Conservation (phyloP, 2,329 filamentous ascomycete genomes). For the Botrytis squamosa region DNA sequence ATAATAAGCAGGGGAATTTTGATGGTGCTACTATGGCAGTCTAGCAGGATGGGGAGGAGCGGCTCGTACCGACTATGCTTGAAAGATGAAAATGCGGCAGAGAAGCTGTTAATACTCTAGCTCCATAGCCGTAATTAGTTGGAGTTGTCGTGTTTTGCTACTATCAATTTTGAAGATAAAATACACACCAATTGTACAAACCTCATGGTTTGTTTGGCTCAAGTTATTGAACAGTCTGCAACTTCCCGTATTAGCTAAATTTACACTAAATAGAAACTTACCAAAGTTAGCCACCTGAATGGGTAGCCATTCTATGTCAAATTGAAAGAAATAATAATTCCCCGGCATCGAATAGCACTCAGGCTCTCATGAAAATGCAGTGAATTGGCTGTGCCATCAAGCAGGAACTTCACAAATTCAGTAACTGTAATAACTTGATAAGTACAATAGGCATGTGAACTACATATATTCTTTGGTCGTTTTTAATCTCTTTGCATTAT, state of each 20-base stretch:
- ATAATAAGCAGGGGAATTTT: no score
- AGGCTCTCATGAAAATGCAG: background rate
- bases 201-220: background rate
- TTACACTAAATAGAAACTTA: background rate
- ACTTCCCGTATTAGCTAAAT: background rate
- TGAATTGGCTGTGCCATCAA: background rate
- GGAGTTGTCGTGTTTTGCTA: no score
- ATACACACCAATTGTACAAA: background rate
- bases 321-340: background rate
- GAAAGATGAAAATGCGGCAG: background rate
- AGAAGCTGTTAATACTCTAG: background rate
- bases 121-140: background rate
- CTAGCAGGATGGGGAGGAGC: background rate
- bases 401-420: background rate
- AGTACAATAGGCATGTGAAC: background rate
- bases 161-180: background rate
- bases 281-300: background rate
- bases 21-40: background rate
- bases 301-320: background rate
- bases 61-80: background rate
- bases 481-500: background rate
- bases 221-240: background rate
- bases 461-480: background rate
- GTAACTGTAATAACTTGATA: background rate
- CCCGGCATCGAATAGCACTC: no score